Conservation (phyloP, 495 filamentous ascomycete genomes). For the Trichocladium uniseriatum region DNA sequence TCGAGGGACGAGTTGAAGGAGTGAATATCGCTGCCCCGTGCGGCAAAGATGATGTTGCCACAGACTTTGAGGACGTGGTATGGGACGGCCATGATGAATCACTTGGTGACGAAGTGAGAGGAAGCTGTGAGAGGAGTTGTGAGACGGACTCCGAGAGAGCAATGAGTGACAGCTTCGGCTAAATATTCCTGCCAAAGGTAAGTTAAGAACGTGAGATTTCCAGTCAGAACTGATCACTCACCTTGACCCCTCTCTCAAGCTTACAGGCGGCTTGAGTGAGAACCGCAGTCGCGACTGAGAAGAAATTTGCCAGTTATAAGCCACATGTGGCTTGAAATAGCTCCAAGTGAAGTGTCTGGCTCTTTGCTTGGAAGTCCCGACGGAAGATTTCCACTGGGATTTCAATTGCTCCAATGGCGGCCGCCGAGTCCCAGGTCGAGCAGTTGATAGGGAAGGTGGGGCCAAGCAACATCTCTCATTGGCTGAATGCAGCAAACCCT, state of each 20-base stretch:
- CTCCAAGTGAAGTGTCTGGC: too few relatives aligned
- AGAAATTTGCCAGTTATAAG: conserved; percentile 11
- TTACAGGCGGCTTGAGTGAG: neutral
- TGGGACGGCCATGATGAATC: conserved; percentile 25
- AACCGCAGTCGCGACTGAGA: neutral
- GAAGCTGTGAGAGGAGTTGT: neutral
- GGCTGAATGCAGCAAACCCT: conserved; percentile 23
- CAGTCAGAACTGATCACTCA: neutral
- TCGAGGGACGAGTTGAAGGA: conserved; percentile 29
- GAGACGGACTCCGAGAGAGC: neutral
- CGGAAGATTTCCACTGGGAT: too few relatives aligned
- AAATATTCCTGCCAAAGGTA: too few relatives aligned
- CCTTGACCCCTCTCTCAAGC: neutral
- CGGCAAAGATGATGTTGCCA: conserved; percentile 34
- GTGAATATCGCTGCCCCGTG: conserved; percentile 33
- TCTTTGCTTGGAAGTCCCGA: too few relatives aligned
- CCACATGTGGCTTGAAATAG: conserved; percentile 16
- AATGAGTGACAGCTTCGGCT: neutral
- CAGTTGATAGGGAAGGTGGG: neutral
- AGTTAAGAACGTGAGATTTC: too few relatives aligned
- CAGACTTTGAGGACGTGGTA: conserved; percentile 35
- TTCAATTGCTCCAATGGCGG: too few relatives aligned
- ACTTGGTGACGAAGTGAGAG: neutral
- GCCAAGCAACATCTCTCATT: conserved; percentile 7
- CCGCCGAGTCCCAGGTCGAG: neutral